Evolutionary conservation across 2,329 filamentous ascomycete species (phyloP), one percentile per base, ranked within the genome.

Genomic region (Dothideomycetes sp.): DNA sequence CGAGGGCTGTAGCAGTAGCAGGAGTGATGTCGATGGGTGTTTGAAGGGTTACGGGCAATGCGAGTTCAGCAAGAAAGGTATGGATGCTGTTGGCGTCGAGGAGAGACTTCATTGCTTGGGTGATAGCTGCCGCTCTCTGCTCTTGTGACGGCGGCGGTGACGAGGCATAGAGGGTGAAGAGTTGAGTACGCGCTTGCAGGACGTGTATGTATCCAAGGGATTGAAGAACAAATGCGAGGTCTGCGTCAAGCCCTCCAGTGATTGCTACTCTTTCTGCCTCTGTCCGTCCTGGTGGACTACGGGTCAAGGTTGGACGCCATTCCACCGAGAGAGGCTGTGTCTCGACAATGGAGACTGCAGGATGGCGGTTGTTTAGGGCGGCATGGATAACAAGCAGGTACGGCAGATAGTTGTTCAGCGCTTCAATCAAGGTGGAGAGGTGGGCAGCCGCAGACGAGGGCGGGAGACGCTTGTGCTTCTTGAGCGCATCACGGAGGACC

Each of bases 401-500:
- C 0, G 88, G 86, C 8, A 95, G 67, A 55, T 96, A 98, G 44
- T 73, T 72, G 43, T 80, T 79, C 9, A 94, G 56, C 30, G 77
- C 75, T 24, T 78, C 71, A 40, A 84, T 68, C 29, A 96, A 69
- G 4, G 73, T 73, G 17, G 76, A 69, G 4, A 98, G 71, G 54
- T 86, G 79, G 16, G 79, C 69, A 4, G 77, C 65, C 58, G 86
- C 84, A 17, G 83, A 78, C 8, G 74, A 58, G 7, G 81, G 70
- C 3, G 84, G 72, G n/a, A 94, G 74, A 38, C 86, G 79, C 62
- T 94, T 96, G 69, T 95, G 80, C 51, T 79, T 79, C 64, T 96
- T 96, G 44, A 98, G 71, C 3, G 79, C 75, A 59, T 89, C 79
- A 52, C 86, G 79, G 37, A 95, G 72, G 14, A 94, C 76, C 50